Evolutionary conservation across 2,329 filamentous ascomycete genomes (phyloP).

Genomic region (Paracorniculantispora psalliotae): DNA sequence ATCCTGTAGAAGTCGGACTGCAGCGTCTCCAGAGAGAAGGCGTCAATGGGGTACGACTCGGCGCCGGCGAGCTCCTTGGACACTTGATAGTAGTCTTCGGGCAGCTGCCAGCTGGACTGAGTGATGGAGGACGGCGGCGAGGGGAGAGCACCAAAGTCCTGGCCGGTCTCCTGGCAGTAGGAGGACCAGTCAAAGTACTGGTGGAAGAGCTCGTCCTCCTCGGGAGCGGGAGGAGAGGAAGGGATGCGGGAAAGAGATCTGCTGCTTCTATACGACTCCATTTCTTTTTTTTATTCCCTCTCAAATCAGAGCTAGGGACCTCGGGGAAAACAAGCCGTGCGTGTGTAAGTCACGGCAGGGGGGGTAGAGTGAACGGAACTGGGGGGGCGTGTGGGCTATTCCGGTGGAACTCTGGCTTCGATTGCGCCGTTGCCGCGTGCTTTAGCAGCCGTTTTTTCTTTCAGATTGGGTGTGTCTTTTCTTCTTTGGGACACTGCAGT

Average conservation of each 20-base stretch:
- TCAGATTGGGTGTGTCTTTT: constrained; percentile 23
- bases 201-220: constrained; percentile 31
- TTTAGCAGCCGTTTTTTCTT: constrained; percentile 16
- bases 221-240: constrained; percentile 20
- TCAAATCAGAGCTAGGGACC: constrained; percentile 14
- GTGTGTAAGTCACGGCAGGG: constrained; percentile 34
- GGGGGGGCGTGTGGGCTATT: constrained; percentile 23
- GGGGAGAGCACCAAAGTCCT: constrained; percentile 1
- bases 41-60: constrained; percentile 30
- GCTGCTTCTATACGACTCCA: constrained; percentile 10
- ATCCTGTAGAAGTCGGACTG: constrained; percentile 29
- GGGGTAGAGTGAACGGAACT: not conserved
- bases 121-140: not conserved
- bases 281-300: too few relatives aligned
- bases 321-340: constrained; percentile 19
- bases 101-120: constrained; percentile 24
- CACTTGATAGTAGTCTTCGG: constrained; percentile 21
- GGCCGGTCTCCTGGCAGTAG: constrained; percentile 23
- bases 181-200: constrained; percentile 34
- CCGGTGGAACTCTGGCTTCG: constrained; percentile 29
- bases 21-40: constrained; percentile 28
- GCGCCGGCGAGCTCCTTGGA: constrained; percentile 32
- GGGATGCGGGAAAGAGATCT: constrained; percentile 25
- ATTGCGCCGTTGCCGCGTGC: constrained; percentile 6
- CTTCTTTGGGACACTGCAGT: constrained; percentile 8